Conservation (phyloP, 2,329 filamentous ascomycete genomes). For the Claviceps maximensis region DNA sequence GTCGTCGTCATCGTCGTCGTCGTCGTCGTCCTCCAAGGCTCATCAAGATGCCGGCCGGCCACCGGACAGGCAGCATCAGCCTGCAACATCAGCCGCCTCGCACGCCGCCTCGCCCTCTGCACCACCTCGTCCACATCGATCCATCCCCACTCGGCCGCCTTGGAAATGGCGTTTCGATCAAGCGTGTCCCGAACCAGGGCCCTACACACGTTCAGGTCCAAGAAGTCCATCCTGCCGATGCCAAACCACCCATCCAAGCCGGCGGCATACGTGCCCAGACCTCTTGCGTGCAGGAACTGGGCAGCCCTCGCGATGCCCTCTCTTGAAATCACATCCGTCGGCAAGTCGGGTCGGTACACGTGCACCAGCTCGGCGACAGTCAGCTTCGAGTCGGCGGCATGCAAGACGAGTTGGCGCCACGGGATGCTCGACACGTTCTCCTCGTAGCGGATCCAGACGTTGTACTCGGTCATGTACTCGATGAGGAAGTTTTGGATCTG, state of each 20-base stretch:
- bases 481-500: constrained; percentile 13
- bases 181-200: constrained; percentile 12
- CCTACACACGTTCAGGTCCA: constrained; percentile 12
- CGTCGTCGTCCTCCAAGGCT: background rate
- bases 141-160: constrained; percentile 7
- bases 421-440: constrained; percentile 7
- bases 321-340: constrained; percentile 11
- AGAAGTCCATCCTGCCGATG: constrained; percentile 9
- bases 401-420: constrained; percentile 3
- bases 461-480: constrained; percentile 11
- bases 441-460: constrained; percentile 11
- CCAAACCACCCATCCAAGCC: constrained; percentile 10
- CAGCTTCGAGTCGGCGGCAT: constrained; percentile 5
- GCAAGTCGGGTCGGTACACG: constrained; percentile 12
- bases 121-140: constrained; percentile 5
- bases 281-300: constrained; percentile 8
- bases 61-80: background rate
- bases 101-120: background rate
- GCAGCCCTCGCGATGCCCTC: constrained; percentile 9
- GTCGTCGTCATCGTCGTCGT: background rate
- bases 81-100: background rate
- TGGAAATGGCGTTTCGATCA: constrained; percentile 8
- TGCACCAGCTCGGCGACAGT: constrained; percentile 7
- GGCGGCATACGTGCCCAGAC: background rate
- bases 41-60: background rate